These are phyloP conservation scores for Calcarisporium arbuscula DNA, from an alignment of 2,329 filamentous ascomycete genomes.

Conservation along the genomic window DNA sequence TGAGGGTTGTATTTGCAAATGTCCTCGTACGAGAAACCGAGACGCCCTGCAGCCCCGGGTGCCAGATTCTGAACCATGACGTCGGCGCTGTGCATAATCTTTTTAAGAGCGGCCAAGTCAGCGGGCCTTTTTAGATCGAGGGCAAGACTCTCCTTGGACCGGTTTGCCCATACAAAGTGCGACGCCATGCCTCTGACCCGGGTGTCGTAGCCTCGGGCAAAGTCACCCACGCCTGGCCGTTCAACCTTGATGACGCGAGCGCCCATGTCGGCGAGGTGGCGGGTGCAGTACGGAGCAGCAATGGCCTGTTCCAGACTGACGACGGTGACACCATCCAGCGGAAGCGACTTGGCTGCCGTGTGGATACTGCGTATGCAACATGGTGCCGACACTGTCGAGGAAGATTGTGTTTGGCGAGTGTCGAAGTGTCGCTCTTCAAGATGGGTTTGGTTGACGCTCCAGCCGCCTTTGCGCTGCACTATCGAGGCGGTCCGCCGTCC, in stretches of 20 bases:
- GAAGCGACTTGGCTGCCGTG: constrained; percentile 4
- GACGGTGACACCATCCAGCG: constrained; percentile 38
- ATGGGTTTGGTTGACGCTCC: too few relatives aligned
- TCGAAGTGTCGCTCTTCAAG: too few relatives aligned
- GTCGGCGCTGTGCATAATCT: constrained; percentile 37
- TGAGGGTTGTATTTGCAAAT: constrained; percentile 33
- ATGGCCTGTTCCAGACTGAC: constrained; percentile 49
- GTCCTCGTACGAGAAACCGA: constrained; percentile 40
- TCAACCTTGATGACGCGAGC: constrained; percentile 51
- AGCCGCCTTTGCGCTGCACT: too few relatives aligned
- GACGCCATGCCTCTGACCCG: constrained; percentile 43
- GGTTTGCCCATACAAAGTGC: constrained; percentile 50
- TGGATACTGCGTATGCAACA: too few relatives aligned
- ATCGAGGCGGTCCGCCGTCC: too few relatives aligned
- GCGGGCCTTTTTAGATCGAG: constrained; percentile 39
- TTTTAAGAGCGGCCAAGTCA: constrained; percentile 36
- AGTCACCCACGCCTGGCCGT: constrained; percentile 44
- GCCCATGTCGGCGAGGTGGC: constrained; percentile 47
- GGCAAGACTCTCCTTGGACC: constrained; percentile 47
- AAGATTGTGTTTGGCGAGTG: too few relatives aligned
- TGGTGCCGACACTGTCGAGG: too few relatives aligned
- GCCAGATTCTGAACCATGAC: constrained; percentile 49
- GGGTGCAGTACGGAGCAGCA: constrained; percentile 47
- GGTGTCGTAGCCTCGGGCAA: constrained; percentile 44
- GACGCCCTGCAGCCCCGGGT: constrained; percentile 39